A percentile compares a stretch with the other conserved stretches of the same genome.
Conservation (phyloP, 345 rosid genomes). For the Gossypium thurberi region DNA sequence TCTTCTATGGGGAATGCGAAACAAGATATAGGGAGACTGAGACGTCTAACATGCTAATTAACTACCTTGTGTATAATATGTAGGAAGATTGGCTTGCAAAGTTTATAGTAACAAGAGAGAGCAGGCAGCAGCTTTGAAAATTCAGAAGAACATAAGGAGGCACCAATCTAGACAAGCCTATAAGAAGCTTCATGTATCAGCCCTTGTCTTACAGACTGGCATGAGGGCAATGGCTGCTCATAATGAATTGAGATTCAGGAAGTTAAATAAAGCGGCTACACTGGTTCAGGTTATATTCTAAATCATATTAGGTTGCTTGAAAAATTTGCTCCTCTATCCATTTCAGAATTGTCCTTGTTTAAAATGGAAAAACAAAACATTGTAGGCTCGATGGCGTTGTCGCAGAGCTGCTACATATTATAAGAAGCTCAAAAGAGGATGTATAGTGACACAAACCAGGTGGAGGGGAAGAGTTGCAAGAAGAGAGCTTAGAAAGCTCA, state of each 20-base stretch:
- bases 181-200: constrained; percentile 43
- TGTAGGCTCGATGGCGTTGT: constrained; percentile 69
- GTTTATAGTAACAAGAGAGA: constrained; percentile 34
- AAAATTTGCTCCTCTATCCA: neutral
- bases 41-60: neutral
- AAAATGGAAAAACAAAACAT: neutral
- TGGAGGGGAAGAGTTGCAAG: constrained; percentile 74
- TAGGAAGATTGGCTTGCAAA: constrained; percentile 66
- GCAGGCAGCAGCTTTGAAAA: constrained; percentile 62
- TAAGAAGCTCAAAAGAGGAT: constrained; percentile 56
- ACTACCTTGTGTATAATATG: constrained; percentile 7
- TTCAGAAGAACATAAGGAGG: constrained; percentile 57
- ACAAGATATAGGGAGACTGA: neutral
- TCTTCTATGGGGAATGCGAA: neutral
- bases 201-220: constrained; percentile 56
- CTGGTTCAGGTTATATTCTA: constrained; percentile 46
- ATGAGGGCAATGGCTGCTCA: constrained; percentile 62
- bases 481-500: constrained; percentile 65
- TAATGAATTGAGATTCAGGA: constrained; percentile 56
- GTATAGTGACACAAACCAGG: constrained; percentile 53
- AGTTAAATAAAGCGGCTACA: constrained; percentile 57
- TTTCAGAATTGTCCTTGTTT: neutral
- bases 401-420: constrained; percentile 46
- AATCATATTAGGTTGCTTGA: neutral
- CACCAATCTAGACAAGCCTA: constrained; percentile 44